Percentiles rank a stretch among this genome's conserved stretches.
Conservation (phyloP, 768 basidiomycete genomes). For the Naganishia kalamii region DNA sequence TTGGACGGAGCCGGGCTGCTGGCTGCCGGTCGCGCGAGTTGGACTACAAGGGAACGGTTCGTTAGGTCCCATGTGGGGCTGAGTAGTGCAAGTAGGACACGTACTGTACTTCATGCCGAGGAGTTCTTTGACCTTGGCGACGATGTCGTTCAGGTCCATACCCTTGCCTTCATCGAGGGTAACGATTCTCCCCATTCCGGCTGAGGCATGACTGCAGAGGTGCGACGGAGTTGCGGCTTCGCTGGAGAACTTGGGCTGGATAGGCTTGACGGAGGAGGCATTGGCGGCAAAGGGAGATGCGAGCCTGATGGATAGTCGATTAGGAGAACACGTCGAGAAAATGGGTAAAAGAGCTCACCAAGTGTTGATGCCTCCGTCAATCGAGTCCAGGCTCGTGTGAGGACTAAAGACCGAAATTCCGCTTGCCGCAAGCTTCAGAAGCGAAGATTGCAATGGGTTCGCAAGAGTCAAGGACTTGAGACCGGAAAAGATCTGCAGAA, state of each 20-base stretch:
- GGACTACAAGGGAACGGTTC: slow-evolving; percentile 23
- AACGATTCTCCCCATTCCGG: slow-evolving; percentile 65
- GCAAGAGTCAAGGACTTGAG: slow-evolving; percentile 67
- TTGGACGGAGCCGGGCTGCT: slow-evolving; percentile 40
- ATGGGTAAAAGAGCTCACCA: slow-evolving; percentile 51
- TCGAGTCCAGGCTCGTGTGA: slow-evolving; percentile 81
- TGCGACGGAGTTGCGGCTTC: background rate
- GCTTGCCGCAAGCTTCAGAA: slow-evolving; percentile 70
- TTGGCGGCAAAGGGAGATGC: slow-evolving; percentile 31
- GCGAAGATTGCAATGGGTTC: slow-evolving; percentile 69
- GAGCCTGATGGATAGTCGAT: slow-evolving; percentile 29
- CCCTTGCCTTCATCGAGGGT: slow-evolving; percentile 53
- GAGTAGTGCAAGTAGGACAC: slow-evolving; percentile 28
- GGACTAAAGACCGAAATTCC: slow-evolving; percentile 83
- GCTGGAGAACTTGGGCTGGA: slow-evolving; percentile 16
- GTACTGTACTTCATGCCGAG: slow-evolving; percentile 59
- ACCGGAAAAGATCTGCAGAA: slow-evolving; percentile 58
- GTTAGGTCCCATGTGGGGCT: background rate
- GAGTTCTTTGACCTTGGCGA: slow-evolving; percentile 63
- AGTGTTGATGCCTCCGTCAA: slow-evolving; percentile 79
- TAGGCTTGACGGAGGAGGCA: slow-evolving; percentile 13
- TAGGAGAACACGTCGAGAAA: background rate
- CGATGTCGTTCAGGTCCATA: slow-evolving; percentile 58
- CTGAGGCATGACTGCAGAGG: slow-evolving; percentile 39
- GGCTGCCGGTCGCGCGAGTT: slow-evolving; percentile 25